Conservation (phyloP, 1,139 yeast genomes). For the Scheffersomyces segobiensis region DNA sequence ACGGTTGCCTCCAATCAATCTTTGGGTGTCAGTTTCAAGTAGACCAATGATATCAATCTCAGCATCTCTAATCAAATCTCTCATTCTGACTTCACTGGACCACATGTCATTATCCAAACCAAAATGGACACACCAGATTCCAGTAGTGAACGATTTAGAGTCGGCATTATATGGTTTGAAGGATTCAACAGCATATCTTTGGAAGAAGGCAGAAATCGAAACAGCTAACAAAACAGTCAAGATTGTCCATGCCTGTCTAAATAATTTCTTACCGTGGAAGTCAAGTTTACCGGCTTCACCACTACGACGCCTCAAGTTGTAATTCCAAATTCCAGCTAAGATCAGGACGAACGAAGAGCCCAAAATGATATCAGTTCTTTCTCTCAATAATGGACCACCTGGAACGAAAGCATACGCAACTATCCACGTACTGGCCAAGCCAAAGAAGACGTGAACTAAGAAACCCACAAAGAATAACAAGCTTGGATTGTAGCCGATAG, state of each 20-base stretch:
- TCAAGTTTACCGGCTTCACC: constrained; percentile 24
- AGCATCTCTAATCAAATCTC: constrained; percentile 75
- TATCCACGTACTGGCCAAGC: constrained; percentile 89
- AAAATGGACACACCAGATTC: constrained; percentile 97
- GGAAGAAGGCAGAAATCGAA: constrained; percentile 44
- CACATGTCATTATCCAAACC: constrained; percentile 98
- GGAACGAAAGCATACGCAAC: constrained; percentile 99
- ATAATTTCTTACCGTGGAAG: constrained; percentile 19
- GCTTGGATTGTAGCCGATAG: constrained; percentile 61
- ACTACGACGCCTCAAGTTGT: constrained; percentile 23
- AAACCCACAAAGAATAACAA: constrained; percentile 58
- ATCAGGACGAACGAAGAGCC: constrained; percentile 48
- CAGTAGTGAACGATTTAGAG: constrained; percentile 80
- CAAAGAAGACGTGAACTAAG: constrained; percentile 53
- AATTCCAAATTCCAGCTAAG: constrained; percentile 37
- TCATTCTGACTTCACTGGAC: constrained; percentile 93
- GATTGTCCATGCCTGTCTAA: constrained; percentile 24
- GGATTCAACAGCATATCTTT: constrained; percentile 57
- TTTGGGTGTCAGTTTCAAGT: constrained; percentile 89
- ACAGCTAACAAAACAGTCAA: constrained; percentile 34
- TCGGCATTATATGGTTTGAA: constrained; percentile 79
- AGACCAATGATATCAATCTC: constrained; percentile 90
- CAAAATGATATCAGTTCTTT: constrained; percentile 77
- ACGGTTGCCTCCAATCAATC: constrained; percentile 92
- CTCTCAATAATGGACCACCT: constrained; percentile 84